These are phyloP conservation scores for Wickerhamiella lipophila DNA, from an alignment of 805 yeast species.

Conservation along the genomic window DNA sequence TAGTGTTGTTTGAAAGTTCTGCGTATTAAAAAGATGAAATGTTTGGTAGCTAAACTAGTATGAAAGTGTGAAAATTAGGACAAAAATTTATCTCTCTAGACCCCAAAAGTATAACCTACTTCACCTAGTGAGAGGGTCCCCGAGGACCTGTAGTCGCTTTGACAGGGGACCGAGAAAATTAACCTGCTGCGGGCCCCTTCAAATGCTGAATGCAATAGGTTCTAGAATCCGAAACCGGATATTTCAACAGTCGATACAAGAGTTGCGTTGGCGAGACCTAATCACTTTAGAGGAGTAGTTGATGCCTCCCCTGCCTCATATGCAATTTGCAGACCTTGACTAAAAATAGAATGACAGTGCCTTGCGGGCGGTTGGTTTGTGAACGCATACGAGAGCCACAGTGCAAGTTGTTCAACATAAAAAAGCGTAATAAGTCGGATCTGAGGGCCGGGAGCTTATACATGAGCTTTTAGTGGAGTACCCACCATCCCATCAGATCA, in stretches of 20 bases:
- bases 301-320: neutral
- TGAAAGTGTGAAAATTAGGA: no score
- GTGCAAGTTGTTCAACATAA: neutral
- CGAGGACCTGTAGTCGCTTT: no score
- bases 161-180: no score
- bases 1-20: neutral
- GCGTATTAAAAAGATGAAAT: no score
- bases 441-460: no score
- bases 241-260: no score
- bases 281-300: neutral
- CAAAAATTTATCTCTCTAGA: neutral
- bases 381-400: neutral
- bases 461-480: no score
- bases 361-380: neutral
- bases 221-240: neutral
- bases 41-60: no score
- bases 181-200: no score
- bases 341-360: neutral
- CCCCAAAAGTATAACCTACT: neutral
- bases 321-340: neutral
- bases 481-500: neutral
- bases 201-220: neutral
- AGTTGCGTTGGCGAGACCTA: neutral
- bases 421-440: neutral
- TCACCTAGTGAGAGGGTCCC: no score